phyloP scores from a whole-genome alignment of 768 basidiomycete species.

The Trametes gibbosa region DNA sequence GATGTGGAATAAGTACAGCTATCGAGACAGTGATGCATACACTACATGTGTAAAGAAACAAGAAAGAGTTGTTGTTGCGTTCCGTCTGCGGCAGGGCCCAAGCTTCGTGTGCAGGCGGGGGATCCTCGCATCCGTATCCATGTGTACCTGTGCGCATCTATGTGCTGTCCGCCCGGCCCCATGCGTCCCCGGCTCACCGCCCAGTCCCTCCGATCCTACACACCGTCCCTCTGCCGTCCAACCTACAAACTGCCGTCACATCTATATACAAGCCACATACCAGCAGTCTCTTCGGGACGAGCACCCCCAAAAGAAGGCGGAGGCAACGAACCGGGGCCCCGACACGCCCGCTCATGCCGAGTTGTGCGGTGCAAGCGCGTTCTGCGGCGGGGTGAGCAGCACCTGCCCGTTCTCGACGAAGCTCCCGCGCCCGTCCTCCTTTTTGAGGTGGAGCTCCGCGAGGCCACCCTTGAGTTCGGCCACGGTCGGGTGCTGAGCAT shows the following conservation, averaged over 20 bases:
- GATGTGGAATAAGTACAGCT: conserved; percentile 10
- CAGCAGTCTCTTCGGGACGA: not conserved
- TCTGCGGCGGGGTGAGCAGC: conserved; percentile 22
- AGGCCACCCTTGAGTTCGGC: conserved; percentile 28
- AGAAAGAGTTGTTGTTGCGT: not conserved
- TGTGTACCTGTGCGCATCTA: not conserved
- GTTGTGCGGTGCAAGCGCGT: conserved; percentile 21
- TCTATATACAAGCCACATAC: not conserved
- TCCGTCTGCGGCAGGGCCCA: not conserved
- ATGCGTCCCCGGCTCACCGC: not conserved
- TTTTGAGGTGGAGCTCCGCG: conserved; percentile 29
- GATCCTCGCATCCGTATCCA: not conserved
- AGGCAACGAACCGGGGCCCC: too few relatives aligned
- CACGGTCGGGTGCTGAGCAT: conserved; percentile 13
- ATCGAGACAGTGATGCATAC: conserved; percentile 12
- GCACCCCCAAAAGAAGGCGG: not conserved
- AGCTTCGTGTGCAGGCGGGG: not conserved
- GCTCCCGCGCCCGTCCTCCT: conserved; percentile 26
- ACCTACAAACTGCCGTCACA: not conserved
- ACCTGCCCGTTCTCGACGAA: conserved; percentile 25
- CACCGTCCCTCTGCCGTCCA: not conserved
- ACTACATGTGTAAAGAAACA: conserved; percentile 2
- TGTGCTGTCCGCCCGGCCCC: not conserved
- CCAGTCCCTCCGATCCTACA: not conserved
- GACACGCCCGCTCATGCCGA: not conserved